These are phyloP conservation scores for Wolfiporia cocos DNA, from an alignment of 1,284 basidiomycete genomes.

Conservation along the genomic window DNA sequence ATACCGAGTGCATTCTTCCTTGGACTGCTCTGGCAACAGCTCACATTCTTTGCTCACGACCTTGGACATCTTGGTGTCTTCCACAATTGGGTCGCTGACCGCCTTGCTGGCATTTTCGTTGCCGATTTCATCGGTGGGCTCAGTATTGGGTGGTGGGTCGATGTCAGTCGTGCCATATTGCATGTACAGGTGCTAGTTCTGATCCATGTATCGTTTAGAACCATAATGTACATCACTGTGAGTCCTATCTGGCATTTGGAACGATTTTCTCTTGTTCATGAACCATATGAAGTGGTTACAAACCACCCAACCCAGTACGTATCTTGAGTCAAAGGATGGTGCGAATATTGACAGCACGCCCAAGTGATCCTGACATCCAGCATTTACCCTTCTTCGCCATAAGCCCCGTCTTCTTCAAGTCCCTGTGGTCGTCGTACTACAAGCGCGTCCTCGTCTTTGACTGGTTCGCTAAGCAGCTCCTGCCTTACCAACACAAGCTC, in stretches of 20 bases:
- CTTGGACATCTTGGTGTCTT: constrained; percentile 94
- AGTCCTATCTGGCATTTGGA: constrained; percentile 24
- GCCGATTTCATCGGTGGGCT: constrained; percentile 89
- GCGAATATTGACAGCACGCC: constrained; percentile 12
- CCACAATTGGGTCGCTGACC: constrained; percentile 80
- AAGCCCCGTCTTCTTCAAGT: constrained; percentile 79
- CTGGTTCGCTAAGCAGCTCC: constrained; percentile 56
- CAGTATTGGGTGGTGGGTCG: constrained; percentile 97
- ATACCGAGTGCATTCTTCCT: constrained; percentile 73
- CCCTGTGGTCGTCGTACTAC: constrained; percentile 93
- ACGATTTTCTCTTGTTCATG: neutral
- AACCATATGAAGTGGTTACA: constrained; percentile 71
- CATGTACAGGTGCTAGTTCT: constrained; percentile 2
- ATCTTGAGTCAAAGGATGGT: constrained; percentile 1
- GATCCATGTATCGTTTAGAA: constrained; percentile 47
- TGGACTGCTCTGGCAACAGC: constrained; percentile 92
- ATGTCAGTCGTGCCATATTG: constrained; percentile 51
- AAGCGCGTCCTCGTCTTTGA: constrained; percentile 85
- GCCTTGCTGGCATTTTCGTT: constrained; percentile 76
- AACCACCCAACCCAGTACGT: constrained; percentile 94
- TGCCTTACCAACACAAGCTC: constrained; percentile 84
- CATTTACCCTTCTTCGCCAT: constrained; percentile 98
- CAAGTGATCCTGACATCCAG: constrained; percentile 92
- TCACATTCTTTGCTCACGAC: constrained; percentile 92
- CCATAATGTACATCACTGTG: constrained; percentile 94